Conservation (phyloP, 805 yeast genomes). For the Kluyveromyces wickerhamii region DNA sequence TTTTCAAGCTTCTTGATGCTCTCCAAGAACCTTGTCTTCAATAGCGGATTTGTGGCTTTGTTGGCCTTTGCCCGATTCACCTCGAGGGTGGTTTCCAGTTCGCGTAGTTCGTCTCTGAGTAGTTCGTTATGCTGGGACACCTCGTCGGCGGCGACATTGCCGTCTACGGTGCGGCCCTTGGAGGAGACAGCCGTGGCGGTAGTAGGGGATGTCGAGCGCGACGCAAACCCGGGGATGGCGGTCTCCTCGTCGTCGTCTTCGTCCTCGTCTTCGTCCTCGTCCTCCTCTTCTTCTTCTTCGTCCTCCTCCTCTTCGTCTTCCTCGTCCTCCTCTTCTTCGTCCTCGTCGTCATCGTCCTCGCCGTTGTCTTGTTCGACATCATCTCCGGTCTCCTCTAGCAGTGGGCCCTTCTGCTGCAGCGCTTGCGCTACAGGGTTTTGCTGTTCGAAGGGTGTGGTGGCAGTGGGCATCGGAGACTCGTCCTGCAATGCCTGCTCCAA, state of each 20-base stretch:
- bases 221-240: constrained; percentile 13
- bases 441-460: too few relatives aligned
- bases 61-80: constrained; percentile 66
- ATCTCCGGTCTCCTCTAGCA: constrained; percentile 30
- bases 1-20: constrained; percentile 69
- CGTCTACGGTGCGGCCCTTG: constrained; percentile 8
- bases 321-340: constrained; percentile 17
- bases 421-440: too few relatives aligned
- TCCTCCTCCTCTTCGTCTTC: constrained; percentile 29
- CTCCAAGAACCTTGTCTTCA: constrained; percentile 78
- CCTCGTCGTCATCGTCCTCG: constrained; percentile 27
- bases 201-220: constrained; percentile 16
- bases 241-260: constrained; percentile 45
- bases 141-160: constrained; percentile 45
- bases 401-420: constrained; percentile 14
- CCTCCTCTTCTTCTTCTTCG: constrained; percentile 39
- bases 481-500: constrained; percentile 47
- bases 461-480: too few relatives aligned
- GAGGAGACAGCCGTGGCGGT: background rate
- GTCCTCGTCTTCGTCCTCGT: constrained; percentile 38
- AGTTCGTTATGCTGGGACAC: constrained; percentile 63
- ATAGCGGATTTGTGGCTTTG: constrained; percentile 72
- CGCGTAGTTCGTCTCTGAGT: constrained; percentile 76
- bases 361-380: constrained; percentile 30
- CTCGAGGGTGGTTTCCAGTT: constrained; percentile 67